Evolutionary conservation across 768 basidiomycete genomes (phyloP), one percentile per base, ranked within the genome.

Genomic region (Lentinula detonsa): DNA sequence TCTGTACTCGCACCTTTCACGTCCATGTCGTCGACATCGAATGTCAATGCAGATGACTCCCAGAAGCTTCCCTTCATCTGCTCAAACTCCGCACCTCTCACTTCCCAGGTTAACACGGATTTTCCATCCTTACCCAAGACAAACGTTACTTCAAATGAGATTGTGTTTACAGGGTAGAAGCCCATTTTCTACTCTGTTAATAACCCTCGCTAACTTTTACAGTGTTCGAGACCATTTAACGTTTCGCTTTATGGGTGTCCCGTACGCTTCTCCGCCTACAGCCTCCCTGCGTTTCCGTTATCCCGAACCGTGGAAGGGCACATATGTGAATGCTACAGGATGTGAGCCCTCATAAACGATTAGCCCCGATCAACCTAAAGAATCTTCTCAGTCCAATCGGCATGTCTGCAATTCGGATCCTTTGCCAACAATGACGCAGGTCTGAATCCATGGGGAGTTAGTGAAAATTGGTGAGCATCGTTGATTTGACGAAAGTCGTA

Each of bases 171-270:
- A 2, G 65, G 65, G 65, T 66, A 34, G 31, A 39, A 3, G 5
- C 4, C 28, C 7, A 10, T 37, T 37, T 39, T 50, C 11, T 33
- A 28, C 28, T 28, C 28, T 16, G 42, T 28, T 34, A 4, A 9
- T 59, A 23, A 10, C 11, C 37, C 23, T 10, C 15, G 31, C 35
- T 61, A 13, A 43, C 28, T 15, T 34, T 5, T 53, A 6, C 55
- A 78, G 76, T 8, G 74, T 71, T 54, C 75, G 76, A 13, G 77
- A 78, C 61, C 72, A 72, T 48, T 67, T 73, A 3, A 73, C 73
- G 8, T 78, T 80, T 68, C 72, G 73, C 21, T 79, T 80, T 68
- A 68, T 76, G 43, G 77, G 78, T 15, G 72, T 80, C 40, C 76
- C 74, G 0, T 79, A 75, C 59, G 76, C 75, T 4, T 64, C 75